Evolutionary conservation across 106 monocot species (phyloP).

Genomic region (Apostasia ramifera): DNA sequence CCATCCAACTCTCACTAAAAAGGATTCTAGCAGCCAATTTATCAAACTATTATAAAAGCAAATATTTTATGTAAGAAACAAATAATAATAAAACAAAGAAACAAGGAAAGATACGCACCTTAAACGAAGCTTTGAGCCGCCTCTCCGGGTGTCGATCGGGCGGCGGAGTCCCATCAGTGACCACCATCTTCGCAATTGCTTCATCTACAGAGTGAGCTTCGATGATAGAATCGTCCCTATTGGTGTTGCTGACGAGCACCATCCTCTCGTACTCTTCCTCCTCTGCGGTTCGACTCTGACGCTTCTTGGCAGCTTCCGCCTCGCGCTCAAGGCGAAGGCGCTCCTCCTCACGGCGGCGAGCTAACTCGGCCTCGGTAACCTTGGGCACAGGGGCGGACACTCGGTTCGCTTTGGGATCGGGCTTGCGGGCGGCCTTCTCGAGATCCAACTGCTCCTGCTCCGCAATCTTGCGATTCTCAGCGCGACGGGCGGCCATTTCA

Average conservation of each 20-base stretch:
- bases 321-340: constrained; percentile 27
- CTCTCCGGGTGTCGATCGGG: constrained; percentile 86
- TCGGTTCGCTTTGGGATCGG: constrained; percentile 72
- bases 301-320: constrained; percentile 73
- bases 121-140: constrained; percentile 84
- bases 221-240: constrained; percentile 78
- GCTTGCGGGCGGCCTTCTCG: constrained; percentile 46
- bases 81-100: neutral
- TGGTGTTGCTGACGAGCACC: constrained; percentile 81
- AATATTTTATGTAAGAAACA: neutral
- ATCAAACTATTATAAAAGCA: neutral
- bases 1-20: neutral
- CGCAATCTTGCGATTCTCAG: constrained; percentile 69
- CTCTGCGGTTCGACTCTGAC: constrained; percentile 53
- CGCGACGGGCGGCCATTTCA: constrained; percentile 60
- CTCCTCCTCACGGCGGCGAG: constrained; percentile 61
- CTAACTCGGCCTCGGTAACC: constrained; percentile 42
- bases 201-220: constrained; percentile 88
- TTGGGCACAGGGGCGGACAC: constrained; percentile 61
- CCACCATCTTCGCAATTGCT: constrained; percentile 57
- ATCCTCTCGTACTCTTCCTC: constrained; percentile 91
- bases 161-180: constrained; percentile 42
- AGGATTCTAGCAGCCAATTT: neutral
- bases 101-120: constrained; percentile 28
- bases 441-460: constrained; percentile 67